Base-by-base conservation (phyloP, 345 rosid genomes). In the Brassica carinata region DNA sequence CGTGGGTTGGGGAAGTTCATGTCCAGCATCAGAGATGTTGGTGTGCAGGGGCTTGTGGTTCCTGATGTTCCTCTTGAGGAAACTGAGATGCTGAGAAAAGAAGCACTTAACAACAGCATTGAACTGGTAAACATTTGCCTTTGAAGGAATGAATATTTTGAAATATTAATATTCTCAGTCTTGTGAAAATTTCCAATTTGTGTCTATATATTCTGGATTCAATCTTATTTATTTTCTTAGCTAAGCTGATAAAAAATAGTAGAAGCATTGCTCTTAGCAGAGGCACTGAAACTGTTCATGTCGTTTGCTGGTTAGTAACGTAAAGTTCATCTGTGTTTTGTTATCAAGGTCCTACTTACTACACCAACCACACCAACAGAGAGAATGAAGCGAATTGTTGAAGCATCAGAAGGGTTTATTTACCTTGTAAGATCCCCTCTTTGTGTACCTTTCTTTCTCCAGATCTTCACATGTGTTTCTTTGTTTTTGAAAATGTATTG, bases 61-160 rank as follows among this genome's bases (percentile, higher is more conserved):
- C 97, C 98, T 3, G 99, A 96, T 86, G 97, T 96, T 81, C 99
- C 98, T 78, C 82, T 96, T 15, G 99, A 96, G 82, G 99, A 96
- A 87, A 90, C 98, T 67, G 92, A 90, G 73, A 66, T 85, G 79
- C 77, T 96, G 73, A 90, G 97, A 79, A 84, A 77, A 76, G 98
- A 89, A 89, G 94, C 99, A 66, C 23, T 83, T 18, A 88, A 84
- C 79, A 76, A 88, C 64, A 81, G 85, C 29, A 91, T 96, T 74
- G 99, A 96, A 83, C 77, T 93, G 94, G 98, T 84, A 65, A 31
- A 82, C 51, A 53, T 80, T 9, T 59, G 19, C 5, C 71, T 17
- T 23, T 64, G 53, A 13, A 9, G 27, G 57, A 33, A 43, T 0
- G 2, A 15, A 3, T 76, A 11, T 71, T 64, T 51, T 19, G 66